Evolutionary conservation across 306 rosid genomes (phyloP).

Genomic region (Trifolium subterraneum): DNA sequence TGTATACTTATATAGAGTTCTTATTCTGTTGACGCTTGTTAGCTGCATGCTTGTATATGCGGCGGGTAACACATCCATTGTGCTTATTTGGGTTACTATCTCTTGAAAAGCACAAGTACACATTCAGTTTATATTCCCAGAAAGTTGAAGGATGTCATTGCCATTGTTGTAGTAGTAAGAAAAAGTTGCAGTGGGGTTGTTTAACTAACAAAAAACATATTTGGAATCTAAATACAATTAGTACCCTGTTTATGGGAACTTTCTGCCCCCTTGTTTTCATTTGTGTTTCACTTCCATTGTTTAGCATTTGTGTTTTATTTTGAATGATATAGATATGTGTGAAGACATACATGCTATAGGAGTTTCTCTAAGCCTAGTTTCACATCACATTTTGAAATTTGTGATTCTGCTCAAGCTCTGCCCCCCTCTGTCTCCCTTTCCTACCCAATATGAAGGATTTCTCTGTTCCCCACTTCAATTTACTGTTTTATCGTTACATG

Average conservation of each 20-base stretch:
- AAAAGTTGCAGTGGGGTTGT: slow-evolving; percentile 9
- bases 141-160: slow-evolving; percentile 6
- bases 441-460: slow-evolving; percentile 19
- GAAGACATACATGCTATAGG: slow-evolving; percentile 15
- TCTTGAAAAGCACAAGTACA: background rate
- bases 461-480: background rate
- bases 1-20: background rate
- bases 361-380: slow-evolving; percentile 24
- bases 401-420: slow-evolving; percentile 4
- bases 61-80: background rate
- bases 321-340: slow-evolving; percentile 1
- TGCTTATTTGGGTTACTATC: slow-evolving; percentile 6
- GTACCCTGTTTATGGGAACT: slow-evolving; percentile 1
- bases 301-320: background rate
- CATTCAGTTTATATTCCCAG: background rate
- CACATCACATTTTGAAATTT: slow-evolving; percentile 2
- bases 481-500: slow-evolving; percentile 2
- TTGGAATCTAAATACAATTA: slow-evolving; percentile 9
- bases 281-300: slow-evolving; percentile 5
- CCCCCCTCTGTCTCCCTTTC: background rate
- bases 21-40: slow-evolving; percentile 13
- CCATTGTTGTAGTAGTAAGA: slow-evolving; percentile 6
- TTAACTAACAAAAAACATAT: slow-evolving; percentile 16
- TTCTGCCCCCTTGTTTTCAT: slow-evolving; percentile 1
- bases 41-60: slow-evolving; percentile 17